Conservation (phyloP, 2,329 filamentous ascomycete species). For the Aspergillus oerlinghausenensis region DNA sequence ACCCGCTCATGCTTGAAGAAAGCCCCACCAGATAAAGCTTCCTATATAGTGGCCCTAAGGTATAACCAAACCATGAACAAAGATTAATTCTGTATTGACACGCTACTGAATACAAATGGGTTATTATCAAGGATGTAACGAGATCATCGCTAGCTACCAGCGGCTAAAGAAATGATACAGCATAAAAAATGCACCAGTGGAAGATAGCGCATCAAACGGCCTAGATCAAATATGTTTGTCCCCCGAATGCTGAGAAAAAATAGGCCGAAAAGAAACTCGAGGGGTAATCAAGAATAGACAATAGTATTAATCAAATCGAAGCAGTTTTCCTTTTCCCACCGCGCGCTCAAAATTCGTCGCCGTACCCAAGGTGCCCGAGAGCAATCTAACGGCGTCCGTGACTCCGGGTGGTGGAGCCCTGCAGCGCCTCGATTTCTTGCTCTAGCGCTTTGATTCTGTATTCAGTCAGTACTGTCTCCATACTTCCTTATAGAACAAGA, state of each 20-base stretch:
- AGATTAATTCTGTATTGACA: constrained; percentile 38
- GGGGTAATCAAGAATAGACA: constrained; percentile 34
- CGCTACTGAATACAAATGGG: constrained; percentile 37
- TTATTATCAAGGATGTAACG: constrained; percentile 40
- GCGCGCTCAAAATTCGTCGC: constrained; percentile 22
- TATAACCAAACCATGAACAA: constrained; percentile 1
- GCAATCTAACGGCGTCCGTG: constrained; percentile 75
- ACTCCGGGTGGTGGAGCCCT: constrained; percentile 83
- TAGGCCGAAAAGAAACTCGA: constrained; percentile 26
- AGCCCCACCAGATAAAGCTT: background rate
- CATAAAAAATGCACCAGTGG: constrained; percentile 28
- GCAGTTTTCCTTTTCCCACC: constrained; percentile 23
- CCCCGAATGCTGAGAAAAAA: constrained; percentile 22
- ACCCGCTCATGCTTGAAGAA: background rate
- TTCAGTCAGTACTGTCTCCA: constrained; percentile 22
- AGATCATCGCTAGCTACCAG: constrained; percentile 41
- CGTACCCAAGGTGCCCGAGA: constrained; percentile 11
- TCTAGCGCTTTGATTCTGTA: constrained; percentile 56
- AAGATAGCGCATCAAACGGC: constrained; percentile 7
- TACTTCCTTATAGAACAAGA: background rate
- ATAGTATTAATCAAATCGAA: constrained; percentile 29
- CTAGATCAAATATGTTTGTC: constrained; percentile 25
- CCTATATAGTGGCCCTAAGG: background rate
- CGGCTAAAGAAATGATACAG: constrained; percentile 32
- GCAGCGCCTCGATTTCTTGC: constrained; percentile 86